These are phyloP conservation scores for Apiotrichum laibachii DNA, from an alignment of 1,284 basidiomycete genomes.

Conservation along the genomic window DNA sequence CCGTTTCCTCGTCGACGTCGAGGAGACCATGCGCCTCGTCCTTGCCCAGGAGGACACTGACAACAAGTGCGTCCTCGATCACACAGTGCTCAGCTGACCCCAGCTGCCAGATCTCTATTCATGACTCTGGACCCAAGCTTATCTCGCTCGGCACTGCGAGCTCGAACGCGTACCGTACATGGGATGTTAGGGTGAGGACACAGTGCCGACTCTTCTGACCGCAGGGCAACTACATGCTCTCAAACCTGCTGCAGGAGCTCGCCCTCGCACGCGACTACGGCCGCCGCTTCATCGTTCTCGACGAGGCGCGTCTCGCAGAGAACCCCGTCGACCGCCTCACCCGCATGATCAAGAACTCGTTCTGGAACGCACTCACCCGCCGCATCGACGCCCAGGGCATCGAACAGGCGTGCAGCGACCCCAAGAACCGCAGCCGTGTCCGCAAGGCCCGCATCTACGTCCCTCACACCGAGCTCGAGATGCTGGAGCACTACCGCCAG, in stretches of 20 bases:
- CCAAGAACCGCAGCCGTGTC: slow-evolving; percentile 87
- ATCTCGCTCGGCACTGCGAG: slow-evolving; percentile 93
- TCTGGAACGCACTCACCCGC: slow-evolving; percentile 96
- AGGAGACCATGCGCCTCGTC: slow-evolving; percentile 93
- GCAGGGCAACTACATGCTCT: slow-evolving; percentile 93
- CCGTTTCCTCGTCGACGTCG: slow-evolving; percentile 96
- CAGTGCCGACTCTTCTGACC: slow-evolving; percentile 12
- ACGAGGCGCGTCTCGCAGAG: slow-evolving; percentile 91
- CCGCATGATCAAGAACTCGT: slow-evolving; percentile 96
- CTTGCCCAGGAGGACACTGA: slow-evolving; percentile 98
- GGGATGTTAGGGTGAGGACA: slow-evolving; percentile 82
- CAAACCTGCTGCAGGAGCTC: slow-evolving; percentile 96
- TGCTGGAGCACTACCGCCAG: slow-evolving; percentile 83
- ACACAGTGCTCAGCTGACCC: not conserved
- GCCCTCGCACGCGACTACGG: slow-evolving; percentile 95
- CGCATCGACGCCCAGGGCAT: slow-evolving; percentile 95
- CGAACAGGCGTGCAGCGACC: slow-evolving; percentile 93
- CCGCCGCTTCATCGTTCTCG: slow-evolving; percentile 93
- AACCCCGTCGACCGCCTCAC: slow-evolving; percentile 96
- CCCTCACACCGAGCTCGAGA: slow-evolving; percentile 83
- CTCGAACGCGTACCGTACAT: slow-evolving; percentile 95
- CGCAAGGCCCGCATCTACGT: slow-evolving; percentile 91
- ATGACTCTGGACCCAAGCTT: slow-evolving; percentile 94
- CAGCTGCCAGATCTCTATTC: slow-evolving; percentile 78
- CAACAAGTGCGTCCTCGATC: slow-evolving; percentile 69